Evolutionary conservation across 2,329 filamentous ascomycete genomes (phyloP), one percentile per base, ranked within the genome.

Genomic region (Aspergillus tubingensis): DNA sequence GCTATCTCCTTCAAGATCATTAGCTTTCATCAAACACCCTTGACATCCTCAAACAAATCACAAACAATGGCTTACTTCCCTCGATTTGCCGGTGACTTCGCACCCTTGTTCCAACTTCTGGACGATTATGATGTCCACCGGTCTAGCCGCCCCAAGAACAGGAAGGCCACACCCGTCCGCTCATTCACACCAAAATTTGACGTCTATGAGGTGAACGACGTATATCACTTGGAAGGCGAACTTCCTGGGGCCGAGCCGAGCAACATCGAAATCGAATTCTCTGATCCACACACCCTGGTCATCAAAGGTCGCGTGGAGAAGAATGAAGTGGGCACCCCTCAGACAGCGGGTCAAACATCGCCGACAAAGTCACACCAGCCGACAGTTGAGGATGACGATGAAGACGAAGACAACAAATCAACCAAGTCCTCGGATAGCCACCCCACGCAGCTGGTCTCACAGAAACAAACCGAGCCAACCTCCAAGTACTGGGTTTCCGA

Each of bases 401-500:
- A 75, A 52, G 70, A 63, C 17, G 62, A 62, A 19, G 63, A 67
- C 25, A 56, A 54, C 52, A 48, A 27, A 25, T 39, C 49, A 8
- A 19, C 52, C 5, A 19, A 61, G 11, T 59, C 65, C 15, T 38
- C 63, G 8, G 32, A 25, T 23, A 63, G 62, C 50, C 62, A 58
- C 63, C 65, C 75, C 44, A 57, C 72, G 39, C 75, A 74, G 64
- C 36, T 57, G 21, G 36, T 49, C 41, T 23, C 57, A 19, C 65
- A 65, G 21, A 57, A 61, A n/a, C 58, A 66, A 54, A 25, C 54
- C 27, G 54, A 66, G 50, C 54, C 63, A 19, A 58, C 64, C 49
- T 72, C 74, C 61, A 81, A 80, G 67, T 86, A 83, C 74, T 86
- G 84, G 84, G 77, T 84, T 48, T 81, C 78, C 51, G 85, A 87